Evolutionary conservation across 2,329 filamentous ascomycete genomes (phyloP).

Genomic region (Botrytis fragariae): DNA sequence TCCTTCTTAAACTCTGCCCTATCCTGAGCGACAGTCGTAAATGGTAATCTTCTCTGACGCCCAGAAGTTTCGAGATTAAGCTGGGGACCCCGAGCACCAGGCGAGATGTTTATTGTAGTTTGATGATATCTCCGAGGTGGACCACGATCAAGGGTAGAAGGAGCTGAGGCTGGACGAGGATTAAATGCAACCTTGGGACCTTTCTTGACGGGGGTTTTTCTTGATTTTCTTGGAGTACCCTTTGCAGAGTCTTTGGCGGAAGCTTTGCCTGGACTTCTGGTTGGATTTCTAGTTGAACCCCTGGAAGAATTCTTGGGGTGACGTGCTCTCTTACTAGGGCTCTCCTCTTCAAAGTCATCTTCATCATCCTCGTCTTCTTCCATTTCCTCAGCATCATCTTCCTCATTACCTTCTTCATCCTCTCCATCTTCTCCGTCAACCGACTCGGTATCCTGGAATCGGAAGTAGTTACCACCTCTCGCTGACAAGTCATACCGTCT

Average conservation of each 20-base stretch:
- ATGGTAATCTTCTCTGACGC: neutral
- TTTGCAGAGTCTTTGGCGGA: neutral
- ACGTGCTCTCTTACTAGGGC: neutral
- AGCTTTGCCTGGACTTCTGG: neutral
- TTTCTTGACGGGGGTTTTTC: neutral
- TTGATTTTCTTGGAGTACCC: neutral
- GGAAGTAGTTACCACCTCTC: neutral
- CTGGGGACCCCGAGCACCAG: neutral
- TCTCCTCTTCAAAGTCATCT: neutral
- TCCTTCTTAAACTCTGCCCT: neutral
- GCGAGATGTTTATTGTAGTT: neutral
- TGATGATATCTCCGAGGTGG: neutral
- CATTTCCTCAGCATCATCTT: neutral
- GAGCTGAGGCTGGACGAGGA: neutral
- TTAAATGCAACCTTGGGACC: neutral
- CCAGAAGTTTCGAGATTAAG: neutral
- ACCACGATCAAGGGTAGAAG: neutral
- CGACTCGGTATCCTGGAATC: neutral
- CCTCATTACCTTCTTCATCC: neutral
- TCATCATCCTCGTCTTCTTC: neutral
- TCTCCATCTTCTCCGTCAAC: neutral
- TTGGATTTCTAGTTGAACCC: neutral
- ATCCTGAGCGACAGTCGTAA: neutral
- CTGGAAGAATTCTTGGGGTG: neutral
- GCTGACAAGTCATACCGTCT: neutral